Evolutionary conservation across 441 rosid genomes (phyloP), one percentile per base, ranked within the genome.

Genomic region (Kokia cookei): DNA sequence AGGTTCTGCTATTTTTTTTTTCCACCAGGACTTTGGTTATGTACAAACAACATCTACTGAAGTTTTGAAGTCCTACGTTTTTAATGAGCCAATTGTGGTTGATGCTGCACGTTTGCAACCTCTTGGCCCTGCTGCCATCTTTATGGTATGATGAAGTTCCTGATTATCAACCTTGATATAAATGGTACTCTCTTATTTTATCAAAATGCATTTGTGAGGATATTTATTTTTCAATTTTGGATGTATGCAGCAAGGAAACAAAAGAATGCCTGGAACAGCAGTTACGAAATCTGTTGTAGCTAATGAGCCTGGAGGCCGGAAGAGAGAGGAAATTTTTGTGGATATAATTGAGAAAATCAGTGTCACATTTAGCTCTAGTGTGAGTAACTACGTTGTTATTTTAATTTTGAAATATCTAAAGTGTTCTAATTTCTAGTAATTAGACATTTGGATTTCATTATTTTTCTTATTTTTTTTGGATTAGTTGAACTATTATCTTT

Each of bases 211-310:
- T 6, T 73, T 51, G 61, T 64, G 53, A 26, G 76, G 54, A 51
- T 59, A 53, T 74, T 81, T 77, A 85, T 62, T 63, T 37, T 4
- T 69, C 13, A 3, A 78, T 22, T 60, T 69, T 75, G 62, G 75
- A 64, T 75, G 58, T 61, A 68, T 86, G 82, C 92, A 95, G 98
- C 97, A 95, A 88, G 97, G 99, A 75, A 85, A 83, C 77, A 93
- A 95, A 86, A 82, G 97, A 82, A 91, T 95, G 98, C 99, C 99
- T 27, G 98, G 98, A 68, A 91, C 94, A 15, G 99, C 99, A 24
- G 96, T 95, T 59, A 93, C 99, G 40, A 93, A 93, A 79, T 95
- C 99, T 45, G 96, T 93, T 82, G 95, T 95, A n/a, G 98, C 98
- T 29, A 94, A 91, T 89, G 99, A 94, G 60, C 94, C 94, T 72